A percentile compares a stretch with the other conserved stretches of the same genome.
Conservation (phyloP, 352 stramenopile species). For the Phytophthora rubi region DNA sequence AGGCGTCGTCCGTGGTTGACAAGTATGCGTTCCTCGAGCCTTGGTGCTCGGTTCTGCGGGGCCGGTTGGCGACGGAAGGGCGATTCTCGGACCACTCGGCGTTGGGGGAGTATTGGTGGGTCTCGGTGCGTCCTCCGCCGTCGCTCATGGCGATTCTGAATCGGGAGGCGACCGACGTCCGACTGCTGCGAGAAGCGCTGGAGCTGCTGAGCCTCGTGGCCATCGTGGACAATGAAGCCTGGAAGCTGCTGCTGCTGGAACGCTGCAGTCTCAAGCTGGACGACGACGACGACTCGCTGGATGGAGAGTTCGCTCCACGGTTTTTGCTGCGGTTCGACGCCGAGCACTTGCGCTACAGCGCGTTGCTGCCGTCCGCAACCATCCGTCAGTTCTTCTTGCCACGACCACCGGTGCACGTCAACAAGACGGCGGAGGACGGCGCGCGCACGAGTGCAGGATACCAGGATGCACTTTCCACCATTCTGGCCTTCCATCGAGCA, state of each 20-base stretch:
- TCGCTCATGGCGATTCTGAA: conserved; percentile 28
- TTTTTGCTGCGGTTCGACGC: conserved; percentile 41
- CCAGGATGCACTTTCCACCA: conserved; percentile 25
- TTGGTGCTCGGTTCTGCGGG: conserved; percentile 32
- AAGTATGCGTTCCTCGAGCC: conserved; percentile 36
- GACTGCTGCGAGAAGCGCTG: conserved; percentile 38
- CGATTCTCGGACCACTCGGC: conserved; percentile 32
- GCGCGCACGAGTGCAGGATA: conserved; percentile 22
- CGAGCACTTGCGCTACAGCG: conserved; percentile 36
- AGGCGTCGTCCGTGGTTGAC: conserved; percentile 11
- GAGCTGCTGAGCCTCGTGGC: conserved; percentile 50
- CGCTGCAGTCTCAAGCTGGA: conserved; percentile 37
- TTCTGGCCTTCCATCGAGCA: conserved; percentile 20
- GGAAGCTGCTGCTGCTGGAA: conserved; percentile 42
- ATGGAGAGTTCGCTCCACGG: conserved; percentile 32
- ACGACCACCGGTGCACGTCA: conserved; percentile 11
- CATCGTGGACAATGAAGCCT: conserved; percentile 38
- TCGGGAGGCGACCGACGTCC: conserved; percentile 26
- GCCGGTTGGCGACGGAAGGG: conserved; percentile 25
- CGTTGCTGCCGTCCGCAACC: conserved; percentile 30
- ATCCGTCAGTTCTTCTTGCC: conserved; percentile 38
- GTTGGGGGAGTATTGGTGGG: conserved; percentile 30
- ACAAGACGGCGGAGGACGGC: not conserved
- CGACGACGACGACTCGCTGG: conserved; percentile 34
- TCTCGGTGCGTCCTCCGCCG: conserved; percentile 29